Percentiles rank a stretch among this genome's conserved stretches.
Conservation (phyloP, 805 yeast species). For the Candida yuanshanica region DNA sequence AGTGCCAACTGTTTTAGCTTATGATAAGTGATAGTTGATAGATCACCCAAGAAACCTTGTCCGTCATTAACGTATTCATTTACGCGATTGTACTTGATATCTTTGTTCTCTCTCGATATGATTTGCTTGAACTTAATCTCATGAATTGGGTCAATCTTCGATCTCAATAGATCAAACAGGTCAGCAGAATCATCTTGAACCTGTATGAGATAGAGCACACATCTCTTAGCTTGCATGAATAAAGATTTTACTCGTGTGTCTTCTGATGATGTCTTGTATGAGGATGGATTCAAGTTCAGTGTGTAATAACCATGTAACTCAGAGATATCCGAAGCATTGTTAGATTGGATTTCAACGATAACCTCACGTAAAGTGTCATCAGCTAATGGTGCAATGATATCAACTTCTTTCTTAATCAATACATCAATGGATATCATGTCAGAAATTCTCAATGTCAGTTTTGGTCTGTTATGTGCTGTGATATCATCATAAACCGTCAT, state of each 20-base stretch:
- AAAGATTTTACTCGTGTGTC: constrained; percentile 57
- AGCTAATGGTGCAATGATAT: constrained; percentile 36
- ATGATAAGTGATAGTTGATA: constrained; percentile 50
- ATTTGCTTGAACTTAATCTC: constrained; percentile 60
- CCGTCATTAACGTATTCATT: constrained; percentile 36
- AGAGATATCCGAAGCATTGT: constrained; percentile 39
- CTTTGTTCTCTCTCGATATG: constrained; percentile 40
- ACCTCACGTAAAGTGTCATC: constrained; percentile 52
- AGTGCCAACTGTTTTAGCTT: constrained; percentile 73
- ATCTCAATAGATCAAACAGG: constrained; percentile 61
- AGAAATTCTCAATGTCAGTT: constrained; percentile 38
- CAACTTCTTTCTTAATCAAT: constrained; percentile 36
- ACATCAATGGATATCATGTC: constrained; percentile 42
- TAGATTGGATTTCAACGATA: constrained; percentile 36
- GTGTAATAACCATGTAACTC: constrained; percentile 49
- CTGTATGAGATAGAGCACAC: constrained; percentile 74
- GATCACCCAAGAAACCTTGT: constrained; percentile 44
- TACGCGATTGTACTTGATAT: constrained; percentile 30
- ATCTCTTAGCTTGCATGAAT: constrained; percentile 73
- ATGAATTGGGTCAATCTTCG: constrained; percentile 62
- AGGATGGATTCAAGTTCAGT: constrained; percentile 54
- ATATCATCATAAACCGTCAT: constrained; percentile 68
- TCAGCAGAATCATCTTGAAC: constrained; percentile 67
- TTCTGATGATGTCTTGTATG: constrained; percentile 36
- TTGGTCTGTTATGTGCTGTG: constrained; percentile 45